Evolutionary conservation across 768 basidiomycete species (phyloP), one percentile per base, ranked within the genome.

Genomic region (Podaxis sp.): DNA sequence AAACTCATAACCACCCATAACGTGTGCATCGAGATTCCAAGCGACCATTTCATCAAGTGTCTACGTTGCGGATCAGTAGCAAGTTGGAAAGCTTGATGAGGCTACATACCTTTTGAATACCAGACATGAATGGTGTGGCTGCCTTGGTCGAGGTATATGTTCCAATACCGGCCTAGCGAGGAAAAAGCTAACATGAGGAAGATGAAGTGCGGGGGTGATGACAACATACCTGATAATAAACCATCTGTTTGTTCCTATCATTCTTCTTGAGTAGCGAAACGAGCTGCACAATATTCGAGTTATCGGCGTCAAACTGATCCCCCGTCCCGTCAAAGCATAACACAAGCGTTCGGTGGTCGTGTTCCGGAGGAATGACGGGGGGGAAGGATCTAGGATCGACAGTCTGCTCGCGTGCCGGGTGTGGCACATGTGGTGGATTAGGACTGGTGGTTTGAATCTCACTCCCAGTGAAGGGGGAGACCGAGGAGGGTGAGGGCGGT

Each of bases 291-390:
- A 86, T 78, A 58, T 85, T 86, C 5, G 84, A 84, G 67, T 85
- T 85, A 66, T 83, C 81, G 4, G 72, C 69, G 66, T 82, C 80
- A 62, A 82, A 84, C 65, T 83, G 78, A 65, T 83, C 80, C 4
- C 82, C 81, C 1, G 84, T 85, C 2, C 85, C 84, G 69, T 86
- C 85, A 64, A 86, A 85, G 66, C 84, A 85, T 1, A 86, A 69
- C 10, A 85, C 70, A 44, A 86, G 75, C 0, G 80, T 84, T 2
- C 84, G 76, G 22, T 70, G 54, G 3, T 63, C 24, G 59, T 79
- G 77, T 6, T 71, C 64, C 7, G 78, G 77, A 10, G 85, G 84
- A 30, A 86, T 76, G 37, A 76, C 65, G 50, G 64, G 26, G 8
- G 76, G 75, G 3, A 67, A 46, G 30, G 56, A 30, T 0, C 61